Conservation (phyloP, 2,329 filamentous ascomycete genomes). For the Ceratocystis lukuohia region DNA sequence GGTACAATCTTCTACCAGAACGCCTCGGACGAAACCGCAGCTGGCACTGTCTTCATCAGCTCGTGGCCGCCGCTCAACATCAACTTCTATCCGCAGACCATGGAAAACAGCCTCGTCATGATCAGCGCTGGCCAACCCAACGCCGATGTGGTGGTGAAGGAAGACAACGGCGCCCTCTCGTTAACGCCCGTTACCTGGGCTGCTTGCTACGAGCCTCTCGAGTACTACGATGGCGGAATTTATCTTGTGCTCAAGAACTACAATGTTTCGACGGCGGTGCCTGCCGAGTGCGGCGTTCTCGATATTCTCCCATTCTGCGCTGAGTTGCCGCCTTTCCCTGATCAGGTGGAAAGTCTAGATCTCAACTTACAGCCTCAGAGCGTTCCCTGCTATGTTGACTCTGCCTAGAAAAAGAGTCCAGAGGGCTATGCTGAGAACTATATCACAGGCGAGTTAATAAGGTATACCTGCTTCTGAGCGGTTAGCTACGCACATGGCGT, state of each 20-base stretch:
- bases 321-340: slow-evolving; percentile 27
- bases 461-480: not conserved
- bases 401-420: slow-evolving; percentile 14
- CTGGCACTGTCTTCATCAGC: slow-evolving; percentile 27
- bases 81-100: slow-evolving; percentile 24
- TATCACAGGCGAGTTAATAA: not conserved
- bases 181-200: slow-evolving; percentile 28
- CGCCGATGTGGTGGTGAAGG: slow-evolving; percentile 28
- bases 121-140: slow-evolving; percentile 25
- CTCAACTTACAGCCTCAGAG: not conserved
- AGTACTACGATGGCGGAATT: slow-evolving; percentile 31
- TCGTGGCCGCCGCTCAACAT: slow-evolving; percentile 30
- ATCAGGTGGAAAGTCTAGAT: not conserved
- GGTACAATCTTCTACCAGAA: slow-evolving; percentile 39
- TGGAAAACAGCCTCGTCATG: slow-evolving; percentile 25
- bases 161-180: slow-evolving; percentile 26
- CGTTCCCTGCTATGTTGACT: slow-evolving; percentile 14
- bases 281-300: slow-evolving; percentile 32
- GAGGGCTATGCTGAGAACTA: not conserved
- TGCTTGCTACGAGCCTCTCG: slow-evolving; percentile 32
- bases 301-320: slow-evolving; percentile 34
- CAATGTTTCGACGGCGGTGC: slow-evolving; percentile 23
- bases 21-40: slow-evolving; percentile 30
- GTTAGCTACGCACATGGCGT: not conserved
- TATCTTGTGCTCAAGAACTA: slow-evolving; percentile 20